Evolutionary conservation across 1,139 yeast genomes (phyloP), one percentile per base, ranked within the genome.

Genomic region (Groenewaldozyma auringiensis): DNA sequence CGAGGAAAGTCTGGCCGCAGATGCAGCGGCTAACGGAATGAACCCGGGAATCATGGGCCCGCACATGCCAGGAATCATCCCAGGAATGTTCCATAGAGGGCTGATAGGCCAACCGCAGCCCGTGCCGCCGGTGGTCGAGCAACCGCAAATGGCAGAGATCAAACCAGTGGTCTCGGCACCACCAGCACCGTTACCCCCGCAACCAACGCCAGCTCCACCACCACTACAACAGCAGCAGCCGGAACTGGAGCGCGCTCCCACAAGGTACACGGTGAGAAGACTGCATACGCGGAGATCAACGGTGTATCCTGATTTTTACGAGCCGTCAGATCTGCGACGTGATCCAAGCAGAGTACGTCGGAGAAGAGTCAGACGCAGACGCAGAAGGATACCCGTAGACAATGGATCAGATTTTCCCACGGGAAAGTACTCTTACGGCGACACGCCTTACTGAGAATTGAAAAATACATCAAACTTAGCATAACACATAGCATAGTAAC

Each of bases 1-100:
- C 18, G 18, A 33, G 36, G 36, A 33, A 14, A 33, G 18, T 33
- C 18, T 33, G 36, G 36, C 36, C 11, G 36, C 36, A 11, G 36
- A 33, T 8, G 18, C 36, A 33, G 36, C 18, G 6, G 36, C 36
- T 4, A 33, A 13, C 4, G 36, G 36, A 4, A 11, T 11, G 29
- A 6, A 6, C 11, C 29, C 29, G 11, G 36, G 36, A 6, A 11
- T 33, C 16, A 33, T 11, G 11, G 36, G 18, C 11, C 36, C 36
- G 20, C 18, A 4, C 13, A 33, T 33, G 17, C 36, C 20, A 4
- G 36, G 36, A 6, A 25, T 25, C 6, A 8, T 8, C 11, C 29
- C 29, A 25, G 29, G 9, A 25, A 25, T 25, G 29, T 25, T 8
- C 11, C 11, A 33, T n/a, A 33, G 36, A 33, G 36, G 36, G 18